phyloP scores from a whole-genome alignment of 1,284 basidiomycete species.

The Puccinia novopanici region DNA sequence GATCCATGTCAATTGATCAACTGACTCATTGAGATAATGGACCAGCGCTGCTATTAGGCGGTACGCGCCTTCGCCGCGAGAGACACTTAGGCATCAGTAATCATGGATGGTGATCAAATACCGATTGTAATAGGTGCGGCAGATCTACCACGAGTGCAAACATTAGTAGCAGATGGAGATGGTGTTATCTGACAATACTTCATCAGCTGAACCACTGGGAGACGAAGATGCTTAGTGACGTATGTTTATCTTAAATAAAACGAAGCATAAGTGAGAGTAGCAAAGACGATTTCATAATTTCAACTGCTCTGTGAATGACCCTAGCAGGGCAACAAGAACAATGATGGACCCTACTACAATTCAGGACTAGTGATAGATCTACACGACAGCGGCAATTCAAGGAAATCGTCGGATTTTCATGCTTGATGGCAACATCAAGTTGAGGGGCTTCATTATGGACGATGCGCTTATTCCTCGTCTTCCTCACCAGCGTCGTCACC shows the following conservation, averaged over 20 bases:
- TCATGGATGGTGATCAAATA: neutral
- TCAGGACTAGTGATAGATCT: slow-evolving; percentile 21
- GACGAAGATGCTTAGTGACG: too few species aligned
- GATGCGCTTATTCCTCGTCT: slow-evolving; percentile 70
- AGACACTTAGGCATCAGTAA: neutral
- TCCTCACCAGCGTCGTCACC: slow-evolving; percentile 86
- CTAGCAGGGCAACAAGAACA: neutral
- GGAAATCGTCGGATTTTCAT: slow-evolving; percentile 13
- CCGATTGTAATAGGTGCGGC: neutral
- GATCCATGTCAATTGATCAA: too few species aligned
- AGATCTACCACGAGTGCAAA: neutral
- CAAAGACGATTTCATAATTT: slow-evolving; percentile 13
- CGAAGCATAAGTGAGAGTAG: slow-evolving; percentile 8
- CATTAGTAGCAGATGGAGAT: neutral
- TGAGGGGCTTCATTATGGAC: neutral
- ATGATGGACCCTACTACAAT: neutral
- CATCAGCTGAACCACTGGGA: too few species aligned
- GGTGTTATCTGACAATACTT: neutral
- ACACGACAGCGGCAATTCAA: neutral
- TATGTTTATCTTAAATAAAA: neutral
- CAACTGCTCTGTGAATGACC: neutral
- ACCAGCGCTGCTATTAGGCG: too few species aligned
- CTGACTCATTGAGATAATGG: too few species aligned
- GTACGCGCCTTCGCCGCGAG: neutral
- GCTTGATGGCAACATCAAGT: neutral